Evolutionary conservation across 495 filamentous ascomycete species (phyloP).

Genomic region (Trichoderma parareesei): DNA sequence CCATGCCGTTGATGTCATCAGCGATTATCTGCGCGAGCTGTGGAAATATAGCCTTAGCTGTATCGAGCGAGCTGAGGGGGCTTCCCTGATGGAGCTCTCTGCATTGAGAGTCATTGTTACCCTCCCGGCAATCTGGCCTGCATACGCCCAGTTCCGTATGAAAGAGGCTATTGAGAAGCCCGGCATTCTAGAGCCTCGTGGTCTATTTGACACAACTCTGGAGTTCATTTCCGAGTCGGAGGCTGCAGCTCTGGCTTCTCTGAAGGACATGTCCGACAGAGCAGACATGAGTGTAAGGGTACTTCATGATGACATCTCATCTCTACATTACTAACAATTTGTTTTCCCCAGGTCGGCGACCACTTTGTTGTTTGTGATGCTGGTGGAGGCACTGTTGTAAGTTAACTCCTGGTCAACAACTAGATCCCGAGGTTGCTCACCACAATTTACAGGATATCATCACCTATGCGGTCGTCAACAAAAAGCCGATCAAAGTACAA

Average conservation of each 20-base stretch:
- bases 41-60: conserved; percentile 18
- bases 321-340: not conserved
- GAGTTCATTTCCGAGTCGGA: conserved; percentile 23
- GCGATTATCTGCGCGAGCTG: conserved; percentile 20
- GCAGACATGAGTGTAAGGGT: conserved; percentile 2
- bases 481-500: conserved; percentile 13
- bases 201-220: conserved; percentile 13
- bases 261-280: conserved; percentile 14
- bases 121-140: conserved; percentile 24
- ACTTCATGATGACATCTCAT: not conserved
- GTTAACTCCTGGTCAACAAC: not conserved
- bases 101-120: conserved; percentile 23
- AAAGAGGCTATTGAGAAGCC: conserved; percentile 14
- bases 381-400: conserved; percentile 20
- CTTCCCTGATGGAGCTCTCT: conserved; percentile 8
- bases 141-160: conserved; percentile 18
- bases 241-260: conserved; percentile 20
- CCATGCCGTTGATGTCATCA: conserved; percentile 17
- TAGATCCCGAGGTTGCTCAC: not conserved
- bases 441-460: conserved; percentile 15
- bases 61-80: conserved; percentile 14
- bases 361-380: conserved; percentile 19
- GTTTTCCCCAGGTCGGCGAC: conserved; percentile 14
- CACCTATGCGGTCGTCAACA: conserved; percentile 12
- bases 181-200: conserved; percentile 16